Base-by-base conservation (phyloP, 495 filamentous ascomycete genomes). In the Penicillium canariense region DNA sequence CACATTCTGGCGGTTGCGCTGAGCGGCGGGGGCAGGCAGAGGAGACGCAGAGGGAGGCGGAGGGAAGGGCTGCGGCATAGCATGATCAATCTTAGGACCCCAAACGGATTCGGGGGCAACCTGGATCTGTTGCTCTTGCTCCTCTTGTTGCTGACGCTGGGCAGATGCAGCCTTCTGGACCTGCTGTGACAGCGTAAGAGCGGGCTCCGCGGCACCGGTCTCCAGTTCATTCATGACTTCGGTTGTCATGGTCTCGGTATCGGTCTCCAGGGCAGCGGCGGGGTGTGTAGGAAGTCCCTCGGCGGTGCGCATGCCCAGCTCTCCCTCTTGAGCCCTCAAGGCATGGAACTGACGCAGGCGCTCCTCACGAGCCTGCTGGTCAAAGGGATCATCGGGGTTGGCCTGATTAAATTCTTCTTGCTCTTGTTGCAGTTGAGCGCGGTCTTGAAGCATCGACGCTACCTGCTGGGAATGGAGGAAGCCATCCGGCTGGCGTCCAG, bases 1-100 rank as follows among this genome's bases (percentile, higher is more conserved):
- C 5, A 96, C 78, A 60, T 90, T 90, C 47, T 90, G 88, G 32
- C 86, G 80, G 58, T 87, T 87, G 45, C 91, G 84, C 72, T 94
- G 90, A 14, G 91, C 91, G 22, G 88, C 86, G 9, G 91, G 91
- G 0, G 91, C 91, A 6, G 91, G 89, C 32, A 96, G 78, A 39
- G 90, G 90, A 1, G 90, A 95, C 2, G 78, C 77, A 5, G 88
- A 87, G 42, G 84, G 82, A 18, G 81, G 82, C 23, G 86, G 84
- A 26, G 89, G 88, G 74, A 95, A 95, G 17, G 91, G 88, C 71
- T 88, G 60, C 38, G 89, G 87, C 65, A 95, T 77, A 23, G 81
- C 83, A 36, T 77, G 56, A 30, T 87, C 82, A 15, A 77, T 67
- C 59, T 84, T 84, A 22, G 31, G 36, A 31, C 68, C 74, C 85